These are phyloP conservation scores for Polytrichum formosum DNA, from an alignment of 225 moss, liverwort and hornwort genomes.

Conservation along the genomic window DNA sequence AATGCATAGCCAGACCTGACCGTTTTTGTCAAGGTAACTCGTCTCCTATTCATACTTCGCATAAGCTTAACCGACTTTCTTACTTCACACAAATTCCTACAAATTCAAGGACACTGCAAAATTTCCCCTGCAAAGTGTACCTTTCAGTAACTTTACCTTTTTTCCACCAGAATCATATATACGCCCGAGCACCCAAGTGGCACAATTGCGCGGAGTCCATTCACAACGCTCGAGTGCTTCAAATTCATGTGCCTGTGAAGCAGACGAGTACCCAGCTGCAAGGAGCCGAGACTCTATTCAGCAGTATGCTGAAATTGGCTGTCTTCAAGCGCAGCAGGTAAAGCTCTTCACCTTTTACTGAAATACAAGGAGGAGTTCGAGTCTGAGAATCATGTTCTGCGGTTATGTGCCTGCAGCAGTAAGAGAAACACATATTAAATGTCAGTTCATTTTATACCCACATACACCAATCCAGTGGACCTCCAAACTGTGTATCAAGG, in stretches of 20 bases:
- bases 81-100: neutral
- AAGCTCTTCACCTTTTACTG: neutral
- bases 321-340: constrained; percentile 16
- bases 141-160: neutral
- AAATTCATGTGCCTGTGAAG: constrained; percentile 12
- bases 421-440: neutral
- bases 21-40: neutral
- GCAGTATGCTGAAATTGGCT: constrained; percentile 7
- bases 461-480: neutral
- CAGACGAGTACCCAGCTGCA: constrained; percentile 3
- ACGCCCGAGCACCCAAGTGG: constrained; percentile 11
- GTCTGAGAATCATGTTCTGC: neutral
- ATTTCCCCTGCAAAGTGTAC: constrained; percentile 5
- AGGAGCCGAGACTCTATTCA: constrained; percentile 1
- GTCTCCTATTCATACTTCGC: too few relatives aligned
- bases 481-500: neutral
- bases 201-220: constrained; percentile 3
- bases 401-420: neutral
- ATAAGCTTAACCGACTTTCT: neutral
- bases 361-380: neutral
- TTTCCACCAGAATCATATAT: constrained; percentile 16
- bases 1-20: neutral
- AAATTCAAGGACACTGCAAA: neutral
- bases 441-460: neutral
- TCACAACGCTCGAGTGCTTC: constrained; percentile 6